phyloP scores from a whole-genome alignment of 1,284 basidiomycete species.

The Rhodotorula sp. region DNA sequence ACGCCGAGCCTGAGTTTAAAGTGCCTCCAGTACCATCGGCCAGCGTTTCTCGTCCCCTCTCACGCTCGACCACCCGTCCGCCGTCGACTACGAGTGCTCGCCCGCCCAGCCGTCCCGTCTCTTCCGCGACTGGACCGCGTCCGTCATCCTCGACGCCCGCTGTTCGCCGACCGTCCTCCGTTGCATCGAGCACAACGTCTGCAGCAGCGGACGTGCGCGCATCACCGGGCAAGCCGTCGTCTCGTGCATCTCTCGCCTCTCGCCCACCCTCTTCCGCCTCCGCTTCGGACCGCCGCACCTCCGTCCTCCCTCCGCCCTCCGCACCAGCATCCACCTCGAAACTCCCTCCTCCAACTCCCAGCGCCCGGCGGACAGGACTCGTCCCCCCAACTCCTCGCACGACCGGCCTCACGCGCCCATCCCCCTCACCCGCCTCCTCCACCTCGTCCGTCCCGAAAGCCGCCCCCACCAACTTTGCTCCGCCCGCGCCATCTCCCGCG shows the following conservation, averaged over 20 bases:
- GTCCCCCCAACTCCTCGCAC: constrained; percentile 7
- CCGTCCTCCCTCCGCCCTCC: neutral
- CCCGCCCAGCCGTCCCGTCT: neutral
- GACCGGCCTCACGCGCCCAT: constrained; percentile 7
- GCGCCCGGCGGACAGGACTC: constrained; percentile 30
- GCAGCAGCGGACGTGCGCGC: too few species aligned
- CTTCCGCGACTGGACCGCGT: neutral
- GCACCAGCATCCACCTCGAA: neutral
- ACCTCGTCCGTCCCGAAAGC: neutral
- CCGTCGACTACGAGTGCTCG: neutral
- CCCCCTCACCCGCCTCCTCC: neutral
- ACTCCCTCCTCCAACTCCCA: constrained; percentile 45
- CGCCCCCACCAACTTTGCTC: constrained; percentile 45
- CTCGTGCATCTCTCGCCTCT: neutral
- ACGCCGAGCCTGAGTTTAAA: constrained; percentile 12
- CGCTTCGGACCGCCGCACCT: neutral
- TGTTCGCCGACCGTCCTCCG: constrained; percentile 9
- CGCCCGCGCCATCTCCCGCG: constrained; percentile 14
- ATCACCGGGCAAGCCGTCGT: neutral
- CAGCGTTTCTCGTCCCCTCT: neutral
- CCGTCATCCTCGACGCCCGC: neutral
- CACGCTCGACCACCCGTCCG: neutral
- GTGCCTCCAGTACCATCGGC: constrained; percentile 7
- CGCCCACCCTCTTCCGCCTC: constrained; percentile 3
- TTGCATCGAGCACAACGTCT: neutral